Evolutionary conservation across 306 rosid genomes (phyloP), one percentile per base, ranked within the genome.

Genomic region (Abrus pulchellus): DNA sequence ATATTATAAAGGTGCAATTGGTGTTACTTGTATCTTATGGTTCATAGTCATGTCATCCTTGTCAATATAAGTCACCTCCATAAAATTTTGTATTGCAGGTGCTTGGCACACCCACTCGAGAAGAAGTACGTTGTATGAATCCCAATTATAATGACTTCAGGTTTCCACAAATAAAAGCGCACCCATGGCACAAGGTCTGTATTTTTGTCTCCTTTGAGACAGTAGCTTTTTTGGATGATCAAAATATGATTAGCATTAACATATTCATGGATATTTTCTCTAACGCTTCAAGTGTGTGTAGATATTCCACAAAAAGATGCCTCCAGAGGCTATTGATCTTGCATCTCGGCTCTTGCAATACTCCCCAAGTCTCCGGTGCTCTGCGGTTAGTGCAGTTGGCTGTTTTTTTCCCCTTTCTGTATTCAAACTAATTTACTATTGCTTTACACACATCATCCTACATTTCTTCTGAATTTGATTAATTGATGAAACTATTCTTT

Each of bases 91-190:
- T 57, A 61, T 63, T 82, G n/a, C 88, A 94, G 98, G 97, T 95
- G 80, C 97, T 95, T 76, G 99, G 99, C 47, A 95, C 99, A 1
- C 99, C 99, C 71, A 95, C 99, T 9, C 90, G 99, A 13, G 99
- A 95, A 87, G 99, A 95, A 91, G 91, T 95, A 27, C 98, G 99
- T 9, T 95, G 99, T 68, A 95, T 95, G 99, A 95, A 95, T 84
- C 99, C 99, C 60, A 93, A 86, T 82, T 93, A 95, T 83, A 94
- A 97, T 2, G 97, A 93, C 84, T 94, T 93, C 52, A 88, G 83
- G 78, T 80, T 95, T 86, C 99, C 97, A 2, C 99, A 94, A 88
- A 93, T 86, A 48, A 94, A 94, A 86, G 98, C 98, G 5, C 94
- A 91, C 79, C 99, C 99, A 59, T 95, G 97, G 99, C 97, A 94